Conservation (phyloP, 176 grass and related monocot species). For the Aegilops umbellulata region DNA sequence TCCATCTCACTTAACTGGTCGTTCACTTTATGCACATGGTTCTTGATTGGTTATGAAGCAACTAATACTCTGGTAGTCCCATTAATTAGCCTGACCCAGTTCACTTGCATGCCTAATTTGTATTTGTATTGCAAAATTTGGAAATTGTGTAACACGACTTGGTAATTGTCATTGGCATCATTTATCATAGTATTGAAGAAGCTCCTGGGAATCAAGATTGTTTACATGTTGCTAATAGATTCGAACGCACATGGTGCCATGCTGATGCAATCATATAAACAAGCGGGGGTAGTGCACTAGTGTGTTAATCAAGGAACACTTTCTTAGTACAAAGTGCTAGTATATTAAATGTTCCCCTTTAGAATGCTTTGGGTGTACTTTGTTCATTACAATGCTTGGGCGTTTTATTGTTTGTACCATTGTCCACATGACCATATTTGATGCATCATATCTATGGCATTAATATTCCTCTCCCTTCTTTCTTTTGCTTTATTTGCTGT, state of each 20-base stretch:
- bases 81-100: background rate
- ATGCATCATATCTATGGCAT: background rate
- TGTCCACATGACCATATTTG: conserved; percentile 5
- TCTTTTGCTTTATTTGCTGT: background rate
- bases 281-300: background rate
- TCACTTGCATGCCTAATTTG: background rate
- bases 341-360: background rate
- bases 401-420: background rate
- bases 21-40: background rate
- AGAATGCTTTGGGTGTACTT: conserved; percentile 2
- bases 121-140: background rate
- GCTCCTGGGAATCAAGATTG: background rate
- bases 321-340: background rate
- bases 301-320: background rate
- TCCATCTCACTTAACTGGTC: background rate
- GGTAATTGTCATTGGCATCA: background rate
- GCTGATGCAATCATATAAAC: background rate
- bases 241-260: background rate
- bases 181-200: background rate
- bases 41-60: background rate
- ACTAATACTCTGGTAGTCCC: background rate
- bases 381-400: conserved; percentile 4
- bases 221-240: background rate
- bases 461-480: background rate
- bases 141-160: background rate